Conservation (phyloP, 768 basidiomycete species). For the Leccinum imitatum region DNA sequence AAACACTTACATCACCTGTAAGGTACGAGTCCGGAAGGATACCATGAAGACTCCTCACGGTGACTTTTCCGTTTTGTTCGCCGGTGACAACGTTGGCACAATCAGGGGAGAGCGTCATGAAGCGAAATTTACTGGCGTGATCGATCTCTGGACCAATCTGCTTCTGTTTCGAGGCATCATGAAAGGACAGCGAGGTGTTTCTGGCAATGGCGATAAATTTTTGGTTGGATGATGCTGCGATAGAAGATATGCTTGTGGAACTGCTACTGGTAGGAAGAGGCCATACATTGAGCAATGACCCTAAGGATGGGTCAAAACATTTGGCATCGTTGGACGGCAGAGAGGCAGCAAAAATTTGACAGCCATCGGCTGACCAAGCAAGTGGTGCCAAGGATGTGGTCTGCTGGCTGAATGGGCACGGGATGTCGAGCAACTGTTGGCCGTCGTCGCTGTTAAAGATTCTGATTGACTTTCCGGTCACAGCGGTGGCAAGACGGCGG, state of each 20-base stretch:
- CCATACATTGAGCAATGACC: not conserved
- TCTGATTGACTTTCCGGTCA: no score
- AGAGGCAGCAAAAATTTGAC: not conserved
- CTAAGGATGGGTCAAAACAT: not conserved
- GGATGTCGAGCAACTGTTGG: no score
- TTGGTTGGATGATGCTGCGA: not conserved
- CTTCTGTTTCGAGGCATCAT: not conserved
- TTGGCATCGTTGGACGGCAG: not conserved
- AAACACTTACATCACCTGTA: no score
- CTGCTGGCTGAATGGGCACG: no score
- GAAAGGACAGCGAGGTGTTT: not conserved
- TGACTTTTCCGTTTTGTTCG: no score
- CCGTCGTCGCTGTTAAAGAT: no score
- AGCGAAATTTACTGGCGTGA: no score
- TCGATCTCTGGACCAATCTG: not conserved
- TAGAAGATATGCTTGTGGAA: not conserved
- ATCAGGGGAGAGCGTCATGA: no score
- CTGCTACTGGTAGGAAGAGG: not conserved
- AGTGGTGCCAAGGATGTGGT: no score
- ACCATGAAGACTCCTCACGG: no score
- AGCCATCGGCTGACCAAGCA: not conserved
- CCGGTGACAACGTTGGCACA: no score
- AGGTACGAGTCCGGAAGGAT: no score
- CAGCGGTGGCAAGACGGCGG: not conserved
- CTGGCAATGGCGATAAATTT: not conserved